phyloP scores from a whole-genome alignment of 176 grass and related monocot species.

The Pontederia paniculata region DNA sequence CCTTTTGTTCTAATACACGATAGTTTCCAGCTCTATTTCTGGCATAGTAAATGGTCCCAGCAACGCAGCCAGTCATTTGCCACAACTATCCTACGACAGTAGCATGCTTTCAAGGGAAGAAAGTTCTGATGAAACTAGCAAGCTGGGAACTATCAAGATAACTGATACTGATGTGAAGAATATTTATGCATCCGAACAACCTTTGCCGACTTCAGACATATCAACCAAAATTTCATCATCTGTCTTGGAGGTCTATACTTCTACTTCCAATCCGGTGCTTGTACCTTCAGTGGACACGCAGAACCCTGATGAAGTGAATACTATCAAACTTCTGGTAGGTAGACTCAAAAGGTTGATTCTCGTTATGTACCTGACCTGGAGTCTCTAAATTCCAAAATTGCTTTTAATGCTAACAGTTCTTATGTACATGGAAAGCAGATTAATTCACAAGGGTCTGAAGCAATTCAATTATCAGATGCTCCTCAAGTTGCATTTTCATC shows the following conservation, averaged over 20 bases:
- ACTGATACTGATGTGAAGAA: background rate
- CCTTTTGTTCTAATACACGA: background rate
- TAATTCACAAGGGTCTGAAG: conserved; percentile 9
- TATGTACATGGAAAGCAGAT: background rate
- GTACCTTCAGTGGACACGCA: conserved; percentile 6
- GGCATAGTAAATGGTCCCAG: background rate
- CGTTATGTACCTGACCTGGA: conserved; percentile 1
- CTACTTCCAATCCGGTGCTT: conserved; percentile 6
- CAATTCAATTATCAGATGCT: conserved; percentile 26
- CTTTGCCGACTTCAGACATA: background rate
- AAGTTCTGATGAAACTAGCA: conserved; percentile 3
- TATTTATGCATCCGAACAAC: background rate
- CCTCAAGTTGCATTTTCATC: conserved; percentile 27
- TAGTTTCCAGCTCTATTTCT: conserved; percentile 4
- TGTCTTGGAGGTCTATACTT: conserved; percentile 2
- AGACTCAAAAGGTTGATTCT: conserved; percentile 1
- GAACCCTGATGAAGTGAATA: background rate
- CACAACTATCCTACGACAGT: background rate
- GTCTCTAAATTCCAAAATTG: background rate
- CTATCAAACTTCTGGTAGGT: background rate
- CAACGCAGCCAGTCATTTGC: background rate
- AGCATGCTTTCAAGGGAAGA: background rate
- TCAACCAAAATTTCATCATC: background rate
- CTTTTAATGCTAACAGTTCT: background rate
- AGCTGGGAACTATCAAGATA: background rate